These are phyloP conservation scores for Acanthamoeba triangularis DNA, from an alignment of 208 protist genomes.

Conservation along the genomic window DNA sequence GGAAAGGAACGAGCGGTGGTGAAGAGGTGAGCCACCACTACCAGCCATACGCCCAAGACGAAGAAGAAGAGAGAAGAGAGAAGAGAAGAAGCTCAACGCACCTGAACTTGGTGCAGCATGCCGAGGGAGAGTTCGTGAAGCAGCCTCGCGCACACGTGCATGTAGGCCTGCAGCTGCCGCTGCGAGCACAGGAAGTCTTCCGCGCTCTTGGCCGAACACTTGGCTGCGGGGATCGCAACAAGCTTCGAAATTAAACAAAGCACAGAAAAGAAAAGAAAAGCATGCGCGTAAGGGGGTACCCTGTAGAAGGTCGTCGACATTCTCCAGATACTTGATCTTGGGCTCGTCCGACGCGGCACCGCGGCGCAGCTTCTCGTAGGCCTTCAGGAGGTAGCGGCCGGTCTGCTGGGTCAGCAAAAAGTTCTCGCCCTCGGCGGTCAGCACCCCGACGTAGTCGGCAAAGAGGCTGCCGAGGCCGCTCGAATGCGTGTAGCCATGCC, in stretches of 20 bases:
- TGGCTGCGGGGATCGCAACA: not conserved
- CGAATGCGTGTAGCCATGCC: conserved; percentile 75
- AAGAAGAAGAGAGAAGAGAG: no score
- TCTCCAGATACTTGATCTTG: conserved; percentile 66
- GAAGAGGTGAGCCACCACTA: not conserved
- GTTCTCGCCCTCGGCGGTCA: conserved; percentile 78
- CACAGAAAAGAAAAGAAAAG: no score
- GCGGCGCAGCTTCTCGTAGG: conserved; percentile 73
- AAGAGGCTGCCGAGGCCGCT: conserved; percentile 63
- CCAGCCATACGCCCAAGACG: no score
- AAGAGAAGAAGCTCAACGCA: not conserved
- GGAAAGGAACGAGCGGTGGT: no score
- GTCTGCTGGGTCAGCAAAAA: conserved; percentile 80
- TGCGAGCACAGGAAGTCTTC: conserved; percentile 61
- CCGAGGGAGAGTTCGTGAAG: conserved; percentile 53
- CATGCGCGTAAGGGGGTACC: not conserved
- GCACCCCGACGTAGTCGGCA: conserved; percentile 70
- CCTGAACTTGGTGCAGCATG: conserved; percentile 51
- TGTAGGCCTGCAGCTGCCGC: conserved; percentile 33
- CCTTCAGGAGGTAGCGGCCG: conserved; percentile 76
- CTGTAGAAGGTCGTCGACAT: conserved; percentile 3
- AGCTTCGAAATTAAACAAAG: no score
- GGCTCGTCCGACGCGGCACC: not conserved
- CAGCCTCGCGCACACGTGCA: conserved; percentile 58
- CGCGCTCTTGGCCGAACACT: conserved; percentile 9